Percentiles rank a stretch among this genome's conserved stretches.
phyloP scores from a whole-genome alignment of 2,329 filamentous ascomycete species.

The Sporothrix inflata region DNA sequence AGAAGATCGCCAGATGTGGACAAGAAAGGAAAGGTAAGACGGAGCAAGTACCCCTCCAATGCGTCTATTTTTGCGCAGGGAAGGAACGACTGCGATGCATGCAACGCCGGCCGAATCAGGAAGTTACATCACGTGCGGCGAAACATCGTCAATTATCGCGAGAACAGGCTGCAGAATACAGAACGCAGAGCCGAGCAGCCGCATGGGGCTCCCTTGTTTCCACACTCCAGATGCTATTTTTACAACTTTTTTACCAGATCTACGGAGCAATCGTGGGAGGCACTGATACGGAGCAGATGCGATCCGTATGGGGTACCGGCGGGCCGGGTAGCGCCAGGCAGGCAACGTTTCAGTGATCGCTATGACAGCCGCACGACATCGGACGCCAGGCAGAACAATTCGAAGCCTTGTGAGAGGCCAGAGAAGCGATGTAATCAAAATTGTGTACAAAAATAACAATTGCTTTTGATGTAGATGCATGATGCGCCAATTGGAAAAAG shows the following conservation, averaged over 20 bases:
- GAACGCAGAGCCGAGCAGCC: neutral
- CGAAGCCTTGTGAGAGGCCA: neutral
- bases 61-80: conserved; percentile 3
- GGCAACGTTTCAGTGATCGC: conserved; percentile 12
- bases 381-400: conserved; percentile 22
- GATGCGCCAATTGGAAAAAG: neutral
- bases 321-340: conserved; percentile 13
- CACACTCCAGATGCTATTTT: conserved; percentile 1
- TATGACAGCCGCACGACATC: neutral
- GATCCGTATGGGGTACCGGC: neutral
- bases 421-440: neutral
- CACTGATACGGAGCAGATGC: conserved; percentile 1
- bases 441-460: neutral
- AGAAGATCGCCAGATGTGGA: neutral
- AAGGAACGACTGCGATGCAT: neutral
- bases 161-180: neutral
- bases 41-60: neutral
- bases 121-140: conserved; percentile 13
- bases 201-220: neutral
- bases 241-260: neutral
- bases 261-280: conserved; percentile 1
- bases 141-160: too few relatives aligned
- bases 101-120: neutral
- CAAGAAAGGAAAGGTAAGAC: conserved; percentile 6
- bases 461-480: conserved; percentile 15